Conservation (phyloP, 768 basidiomycete species). For the Trametes cingulata region DNA sequence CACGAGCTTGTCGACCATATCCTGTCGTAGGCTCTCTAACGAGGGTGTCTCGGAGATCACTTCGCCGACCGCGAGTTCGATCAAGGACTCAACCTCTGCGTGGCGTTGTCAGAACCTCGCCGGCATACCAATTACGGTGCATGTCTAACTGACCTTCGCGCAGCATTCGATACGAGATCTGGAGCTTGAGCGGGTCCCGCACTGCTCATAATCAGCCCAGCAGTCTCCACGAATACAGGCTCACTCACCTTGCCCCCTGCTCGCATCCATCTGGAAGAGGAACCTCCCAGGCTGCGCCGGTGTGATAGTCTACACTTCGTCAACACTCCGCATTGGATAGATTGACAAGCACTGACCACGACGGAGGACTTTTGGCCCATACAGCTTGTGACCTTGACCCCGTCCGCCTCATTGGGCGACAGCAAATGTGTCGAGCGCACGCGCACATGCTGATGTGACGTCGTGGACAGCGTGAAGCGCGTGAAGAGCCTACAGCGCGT, state of each 20-base stretch:
- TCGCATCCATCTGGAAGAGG: conserved; percentile 76
- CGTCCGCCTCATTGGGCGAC: conserved; percentile 45
- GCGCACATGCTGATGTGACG: conserved; percentile 77
- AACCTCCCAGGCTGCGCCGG: conserved; percentile 76
- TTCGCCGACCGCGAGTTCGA: conserved; percentile 50
- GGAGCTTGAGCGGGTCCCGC: conserved; percentile 59
- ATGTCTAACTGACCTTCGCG: conserved; percentile 79
- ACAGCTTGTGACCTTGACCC: conserved; percentile 54
- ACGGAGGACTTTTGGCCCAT: conserved; percentile 47
- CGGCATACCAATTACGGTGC: neutral
- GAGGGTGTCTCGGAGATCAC: conserved; percentile 40
- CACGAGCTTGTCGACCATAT: conserved; percentile 50
- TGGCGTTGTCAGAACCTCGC: too few species aligned
- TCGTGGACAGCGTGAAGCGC: conserved; percentile 86
- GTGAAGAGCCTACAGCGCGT: conserved; percentile 69
- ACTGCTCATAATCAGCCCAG: conserved; percentile 40
- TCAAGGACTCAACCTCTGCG: conserved; percentile 67
- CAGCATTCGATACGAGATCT: conserved; percentile 76
- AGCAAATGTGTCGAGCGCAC: conserved; percentile 62
- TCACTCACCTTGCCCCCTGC: conserved; percentile 55
- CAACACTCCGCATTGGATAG: neutral
- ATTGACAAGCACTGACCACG: conserved; percentile 41
- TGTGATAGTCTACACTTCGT: conserved; percentile 61
- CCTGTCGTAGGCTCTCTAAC: conserved; percentile 40
- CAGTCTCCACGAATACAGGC: too few species aligned